Evolutionary conservation across 2,329 filamentous ascomycete genomes (phyloP), one percentile per base, ranked within the genome.

Genomic region (Dendryphion nanum): DNA sequence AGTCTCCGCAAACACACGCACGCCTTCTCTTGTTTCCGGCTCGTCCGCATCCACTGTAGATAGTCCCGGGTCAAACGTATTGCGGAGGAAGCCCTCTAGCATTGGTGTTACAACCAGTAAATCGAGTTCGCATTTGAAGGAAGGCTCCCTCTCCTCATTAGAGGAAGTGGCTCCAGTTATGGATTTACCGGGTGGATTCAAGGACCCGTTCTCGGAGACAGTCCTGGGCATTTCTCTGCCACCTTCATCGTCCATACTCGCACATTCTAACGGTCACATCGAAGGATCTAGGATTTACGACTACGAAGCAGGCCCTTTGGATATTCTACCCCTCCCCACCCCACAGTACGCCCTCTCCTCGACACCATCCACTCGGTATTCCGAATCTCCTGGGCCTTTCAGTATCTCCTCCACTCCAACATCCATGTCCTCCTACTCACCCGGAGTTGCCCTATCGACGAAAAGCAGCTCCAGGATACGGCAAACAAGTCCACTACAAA

Each of bases 391-490:
- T 8, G 79, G 83, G 2, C 69, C 80, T 4, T 89, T 88, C 63
- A 89, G 85, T 57, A 77, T 85, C 45, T 84, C 86, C 42, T 89
- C 85, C 1, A 89, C 86, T 3, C 86, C 86, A 5, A 89, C 85
- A 4, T 89, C 86, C 7, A 82, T 86, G 46, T 85, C 82, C 6
- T 89, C 86, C 1, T 83, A 85, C 51, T 89, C 85, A 13, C 83
- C 86, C 3, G 76, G 79, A 3, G 63, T 83, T 4, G 65, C 79
- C 61, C 44, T 72, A 58, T 49, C 73, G 63, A 47, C 42, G n/a
- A 65, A 59, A 40, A 44, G 40, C 18, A 66, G 69, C 34, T 61
- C 71, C n/a, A 74, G 75, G 50, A 56, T 63, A 41, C 74, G 74
- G 50, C 78, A 81, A 59, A 67, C 66, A 38, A 83, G 78, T 53